Conservation (phyloP, 805 yeast species). For the Ogataea pini region DNA sequence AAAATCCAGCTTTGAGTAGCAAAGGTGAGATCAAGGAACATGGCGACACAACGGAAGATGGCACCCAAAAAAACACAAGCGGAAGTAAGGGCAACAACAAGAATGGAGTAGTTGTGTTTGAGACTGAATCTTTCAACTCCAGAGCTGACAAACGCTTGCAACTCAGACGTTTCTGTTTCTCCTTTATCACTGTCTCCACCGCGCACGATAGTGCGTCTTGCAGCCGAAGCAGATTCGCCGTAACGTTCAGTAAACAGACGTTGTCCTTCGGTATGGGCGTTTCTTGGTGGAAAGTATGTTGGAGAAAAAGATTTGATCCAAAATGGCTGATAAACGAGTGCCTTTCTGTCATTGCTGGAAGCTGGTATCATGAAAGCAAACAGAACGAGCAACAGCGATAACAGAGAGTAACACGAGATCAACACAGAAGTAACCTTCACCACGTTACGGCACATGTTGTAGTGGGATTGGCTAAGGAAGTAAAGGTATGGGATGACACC, state of each 20-base stretch:
- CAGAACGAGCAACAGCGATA: constrained; percentile 50
- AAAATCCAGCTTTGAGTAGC: constrained; percentile 44
- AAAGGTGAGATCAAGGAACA: constrained; percentile 39
- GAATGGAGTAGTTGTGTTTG: constrained; percentile 53
- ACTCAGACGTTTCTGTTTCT: constrained; percentile 19
- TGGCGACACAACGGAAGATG: constrained; percentile 49
- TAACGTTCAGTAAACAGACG: constrained; percentile 23
- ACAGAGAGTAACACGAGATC: constrained; percentile 50
- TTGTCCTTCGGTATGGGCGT: constrained; percentile 43
- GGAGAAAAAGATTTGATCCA: constrained; percentile 71
- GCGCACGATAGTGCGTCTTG: constrained; percentile 33
- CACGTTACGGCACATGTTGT: constrained; percentile 53
- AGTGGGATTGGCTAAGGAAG: constrained; percentile 47
- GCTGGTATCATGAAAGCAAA: constrained; percentile 58
- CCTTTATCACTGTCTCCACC: constrained; percentile 23
- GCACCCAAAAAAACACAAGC: constrained; percentile 51
- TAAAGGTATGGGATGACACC: constrained; percentile 61
- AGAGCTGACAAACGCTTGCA: constrained; percentile 23
- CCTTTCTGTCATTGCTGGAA: constrained; percentile 47
- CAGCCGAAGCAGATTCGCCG: constrained; percentile 18
- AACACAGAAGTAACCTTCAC: constrained; percentile 52
- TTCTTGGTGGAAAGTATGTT: constrained; percentile 57
- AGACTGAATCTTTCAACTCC: constrained; percentile 33
- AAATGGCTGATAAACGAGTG: constrained; percentile 68
- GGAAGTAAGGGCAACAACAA: constrained; percentile 47